Base-by-base conservation (phyloP, 192 early-diverging fungal genomes). In the Coemansia asiatica region DNA sequence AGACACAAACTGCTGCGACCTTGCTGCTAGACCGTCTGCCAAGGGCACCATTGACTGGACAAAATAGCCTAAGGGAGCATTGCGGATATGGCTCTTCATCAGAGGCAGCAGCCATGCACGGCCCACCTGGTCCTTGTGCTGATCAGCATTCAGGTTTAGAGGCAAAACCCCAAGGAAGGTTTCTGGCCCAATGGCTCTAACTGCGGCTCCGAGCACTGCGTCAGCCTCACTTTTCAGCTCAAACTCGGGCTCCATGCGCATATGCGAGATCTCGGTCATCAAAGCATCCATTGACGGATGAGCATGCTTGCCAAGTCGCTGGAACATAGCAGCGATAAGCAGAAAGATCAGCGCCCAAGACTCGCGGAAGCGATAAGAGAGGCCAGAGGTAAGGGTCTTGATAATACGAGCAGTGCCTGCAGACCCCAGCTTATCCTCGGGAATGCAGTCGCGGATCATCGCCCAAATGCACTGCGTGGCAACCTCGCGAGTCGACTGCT, bases 41-140 rank as follows among this genome's bases (percentile, higher is more conserved):
- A 98, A 69, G 2, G 95, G 94, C n/a, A 94, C 81, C 58, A 98
- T 69, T 1, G 64, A 77, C 28, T 76, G 63, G 13, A 84, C 76
- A 83, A 93, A 94, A 72, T 86, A 96, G 21, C 68, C 71, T 31
- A 98, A 80, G 31, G 72, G 85, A 29, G 88, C 90, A 67, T 88
- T 94, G 70, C 80, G 90, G 62, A 85, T 88, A 68, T 84, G 83
- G 58, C 85, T 83, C 76, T 88, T 87, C 63, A 97, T 87, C 54
- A 94, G 69, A 25, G 95, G 90, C 60, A 98, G 82, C 35, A 98
- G 85, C 85, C 95, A 98, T 0, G 97, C 94, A 46, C 97, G 88
- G 33, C 91, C 90, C n/a, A 83, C 71, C 6, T 63, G 56, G 47
- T 57, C 67, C 56, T 67, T 61, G 50, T 60, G 53, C 22, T 82